Evolutionary conservation across 176 grass and related monocot species (phyloP).

Genomic region (Zea luxurians): DNA sequence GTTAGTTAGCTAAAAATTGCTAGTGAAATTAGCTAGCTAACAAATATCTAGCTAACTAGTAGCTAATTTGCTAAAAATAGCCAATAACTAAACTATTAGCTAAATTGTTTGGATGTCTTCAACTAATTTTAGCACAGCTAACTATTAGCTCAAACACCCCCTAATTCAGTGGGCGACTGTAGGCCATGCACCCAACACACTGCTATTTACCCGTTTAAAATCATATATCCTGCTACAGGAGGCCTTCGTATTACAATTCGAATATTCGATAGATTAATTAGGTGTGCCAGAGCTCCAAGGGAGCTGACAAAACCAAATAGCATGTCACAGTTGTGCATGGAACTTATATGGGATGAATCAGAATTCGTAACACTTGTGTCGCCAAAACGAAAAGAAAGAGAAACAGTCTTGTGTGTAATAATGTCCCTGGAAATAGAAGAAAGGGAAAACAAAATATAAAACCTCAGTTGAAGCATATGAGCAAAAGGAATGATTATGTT

Average conservation of each 20-base stretch:
- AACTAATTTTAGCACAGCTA: too few relatives aligned
- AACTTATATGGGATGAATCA: background rate
- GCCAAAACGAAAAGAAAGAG: background rate
- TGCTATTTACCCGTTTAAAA: conserved; percentile 45
- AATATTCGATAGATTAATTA: too few relatives aligned
- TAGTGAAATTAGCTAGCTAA: too few relatives aligned
- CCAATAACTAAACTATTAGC: too few relatives aligned
- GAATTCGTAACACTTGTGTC: background rate
- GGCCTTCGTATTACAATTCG: too few relatives aligned
- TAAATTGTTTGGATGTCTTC: too few relatives aligned
- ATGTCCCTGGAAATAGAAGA: background rate
- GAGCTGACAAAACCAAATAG: background rate
- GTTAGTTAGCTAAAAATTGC: too few relatives aligned
- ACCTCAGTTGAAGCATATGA: background rate
- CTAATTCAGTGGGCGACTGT: too few relatives aligned
- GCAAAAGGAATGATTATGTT: background rate
- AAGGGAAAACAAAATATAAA: background rate
- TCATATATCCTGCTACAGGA: too few relatives aligned
- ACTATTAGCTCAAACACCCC: too few relatives aligned
- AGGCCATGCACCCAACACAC: conserved; percentile 30
- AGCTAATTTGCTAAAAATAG: too few relatives aligned
- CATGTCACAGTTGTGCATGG: background rate
- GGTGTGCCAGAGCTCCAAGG: background rate
- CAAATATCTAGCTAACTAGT: too few relatives aligned
- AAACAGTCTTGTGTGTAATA: background rate